Evolutionary conservation across 2,329 filamentous ascomycete genomes (phyloP), one percentile per base, ranked within the genome.

Genomic region (Alternaria gaisen): DNA sequence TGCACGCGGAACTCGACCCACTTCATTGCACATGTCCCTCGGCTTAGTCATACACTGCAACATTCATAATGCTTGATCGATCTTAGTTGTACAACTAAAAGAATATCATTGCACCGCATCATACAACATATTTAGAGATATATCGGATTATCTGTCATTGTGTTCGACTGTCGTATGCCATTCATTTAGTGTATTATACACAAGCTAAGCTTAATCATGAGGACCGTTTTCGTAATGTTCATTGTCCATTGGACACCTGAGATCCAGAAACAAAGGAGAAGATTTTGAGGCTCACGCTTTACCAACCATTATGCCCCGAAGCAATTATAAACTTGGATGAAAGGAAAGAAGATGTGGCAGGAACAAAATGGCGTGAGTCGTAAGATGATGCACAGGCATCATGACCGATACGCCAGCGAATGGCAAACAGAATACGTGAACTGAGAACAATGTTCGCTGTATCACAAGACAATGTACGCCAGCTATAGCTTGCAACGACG

Each of bases 181-280:
- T 66, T 28, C 18, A 55, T 65, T 69, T 52, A 48, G 58, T 63
- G 61, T 64, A 56, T 64, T 28, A 47, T 71, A 70, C 64, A 68
- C 30, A 65, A 60, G 60, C 44, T 64, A 53, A 56, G 53, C 56
- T 62, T 59, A 53, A 22, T 60, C 64, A 24, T 66, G 41, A 58
- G 56, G 48, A 53, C 65, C 54, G 32, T 64, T 30, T 51, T 66
- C 60, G 41, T 64, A 58, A 60, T 63, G 63, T 64, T 63, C 57
- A 64, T 57, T 58, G 53, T 56, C 58, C 54, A 61, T 60, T 5
- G 59, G 62, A 58, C 44, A 57, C 36, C 18, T 59, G 42, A 60
- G 40, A 60, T 46, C 42, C 57, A 55, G 54, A 59, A 52, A 48
- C 47, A 50, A 62, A 58, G 32, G 42, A 36, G 59, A 64, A 56